Conservation (phyloP, 192 early-diverging fungal species). For the Entophlyctis helioformis region DNA sequence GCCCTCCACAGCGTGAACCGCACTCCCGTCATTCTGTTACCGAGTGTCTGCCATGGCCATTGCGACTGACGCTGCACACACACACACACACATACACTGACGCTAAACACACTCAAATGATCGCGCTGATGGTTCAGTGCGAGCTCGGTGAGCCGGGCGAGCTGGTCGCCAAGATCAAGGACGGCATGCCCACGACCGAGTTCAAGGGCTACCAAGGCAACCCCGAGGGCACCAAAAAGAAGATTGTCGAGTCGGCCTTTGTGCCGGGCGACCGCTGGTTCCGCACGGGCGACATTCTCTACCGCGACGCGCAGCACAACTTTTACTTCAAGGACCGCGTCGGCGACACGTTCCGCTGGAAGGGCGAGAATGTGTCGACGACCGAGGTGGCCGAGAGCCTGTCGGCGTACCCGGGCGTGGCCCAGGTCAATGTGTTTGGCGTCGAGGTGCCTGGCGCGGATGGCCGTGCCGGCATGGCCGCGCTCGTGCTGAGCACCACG, state of each 20-base stretch:
- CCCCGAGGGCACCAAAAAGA: constrained; percentile 10
- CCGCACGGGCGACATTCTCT: constrained; percentile 51
- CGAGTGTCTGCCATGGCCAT: too few relatives aligned
- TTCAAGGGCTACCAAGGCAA: constrained; percentile 22
- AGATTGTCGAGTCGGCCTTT: constrained; percentile 38
- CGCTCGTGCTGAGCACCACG: constrained; percentile 32
- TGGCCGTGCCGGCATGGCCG: constrained; percentile 60
- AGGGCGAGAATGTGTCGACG: constrained; percentile 31
- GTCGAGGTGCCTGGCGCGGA: constrained; percentile 38
- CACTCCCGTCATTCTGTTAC: too few relatives aligned
- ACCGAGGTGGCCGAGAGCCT: constrained; percentile 49
- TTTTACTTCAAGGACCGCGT: constrained; percentile 56
- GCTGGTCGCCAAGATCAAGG: constrained; percentile 27
- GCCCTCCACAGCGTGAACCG: too few relatives aligned
- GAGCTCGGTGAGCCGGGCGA: constrained; percentile 44
- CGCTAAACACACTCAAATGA: too few relatives aligned
- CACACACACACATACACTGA: too few relatives aligned
- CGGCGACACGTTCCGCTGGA: constrained; percentile 64
- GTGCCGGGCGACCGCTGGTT: constrained; percentile 47
- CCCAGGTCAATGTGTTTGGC: constrained; percentile 55
- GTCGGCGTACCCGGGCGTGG: constrained; percentile 31
- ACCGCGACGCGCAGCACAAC: constrained; percentile 30
- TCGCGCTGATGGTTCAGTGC: constrained; percentile 36
- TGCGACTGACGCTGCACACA: too few relatives aligned
- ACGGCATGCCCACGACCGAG: constrained; percentile 11